Base-by-base conservation (phyloP, 75 land plant genomes). In the Larix kaempferi region DNA sequence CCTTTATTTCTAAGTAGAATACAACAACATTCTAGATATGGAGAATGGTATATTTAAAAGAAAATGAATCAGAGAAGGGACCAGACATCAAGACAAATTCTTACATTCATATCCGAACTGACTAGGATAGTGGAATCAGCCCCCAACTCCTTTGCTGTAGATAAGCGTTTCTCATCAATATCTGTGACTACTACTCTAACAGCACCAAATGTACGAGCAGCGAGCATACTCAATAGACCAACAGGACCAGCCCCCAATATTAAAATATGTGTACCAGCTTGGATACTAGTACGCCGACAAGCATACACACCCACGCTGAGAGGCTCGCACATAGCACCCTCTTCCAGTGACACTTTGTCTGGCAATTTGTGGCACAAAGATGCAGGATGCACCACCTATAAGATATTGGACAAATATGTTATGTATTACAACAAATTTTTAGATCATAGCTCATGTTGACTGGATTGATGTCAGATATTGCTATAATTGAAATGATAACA, bases 201-300 rank as follows among this genome's bases (percentile, higher is more conserved):
- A 33, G 93, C 89, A 12, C 97, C 97, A 82, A 94, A 96, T 49
- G 97, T 97, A 54, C 88, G 90, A 35, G 99, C 99, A 39, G 88
- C 84, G 15, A 94, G 85, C 91, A 96, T 75, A 57, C 89, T 94
- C 7, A 90, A 90, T 27, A 96, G 85, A 11, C 99, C 97, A 35
- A 96, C 94, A 12, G 99, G 91, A 14, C 99, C 98, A 39, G 98
- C 92, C 39, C 99, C 99, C 86, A 94, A 80, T 23, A 96, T 77
- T 64, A 96, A 71, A 2, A 96, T 87, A 73, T 80, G 88, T 41
- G 90, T 87, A 61, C 89, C 94, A n/a, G 98, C 90, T 55, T 91
- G 91, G 56, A 90, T 75, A 33, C 82, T 60, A n/a, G 89, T 91
- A 75, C 98, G 84, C 4, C 92, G 82, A 76, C 98, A 95, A 26